These are phyloP conservation scores for Wickerhamomyces tratensis DNA, from an alignment of 805 yeast species.

Conservation along the genomic window DNA sequence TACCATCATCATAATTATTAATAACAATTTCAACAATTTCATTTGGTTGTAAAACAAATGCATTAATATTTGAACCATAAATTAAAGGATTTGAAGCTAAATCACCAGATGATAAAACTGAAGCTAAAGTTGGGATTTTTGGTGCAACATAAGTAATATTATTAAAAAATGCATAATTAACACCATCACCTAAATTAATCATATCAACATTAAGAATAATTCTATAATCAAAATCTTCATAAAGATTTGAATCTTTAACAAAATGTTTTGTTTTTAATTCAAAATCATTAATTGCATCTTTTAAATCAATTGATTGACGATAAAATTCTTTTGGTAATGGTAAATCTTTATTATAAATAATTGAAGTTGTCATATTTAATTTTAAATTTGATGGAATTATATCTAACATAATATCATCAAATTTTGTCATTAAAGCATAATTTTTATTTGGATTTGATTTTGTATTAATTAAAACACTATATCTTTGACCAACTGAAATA, in stretches of 20 bases:
- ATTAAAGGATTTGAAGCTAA: conserved; percentile 46
- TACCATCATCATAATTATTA: conserved; percentile 72
- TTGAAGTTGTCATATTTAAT: conserved; percentile 42
- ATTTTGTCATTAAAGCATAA: conserved; percentile 49
- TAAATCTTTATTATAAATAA: conserved; percentile 35
- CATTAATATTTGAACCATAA: conserved; percentile 64
- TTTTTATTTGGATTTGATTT: conserved; percentile 34
- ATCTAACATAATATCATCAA: conserved; percentile 66
- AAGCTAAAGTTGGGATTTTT: conserved; percentile 58
- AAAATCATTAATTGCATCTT: conserved; percentile 23
- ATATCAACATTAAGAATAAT: conserved; percentile 50
- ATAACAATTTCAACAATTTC: conserved; percentile 68
- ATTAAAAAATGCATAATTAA: conserved; percentile 71
- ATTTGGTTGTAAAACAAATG: conserved; percentile 48
- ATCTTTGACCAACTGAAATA: conserved; percentile 75
- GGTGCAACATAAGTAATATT: conserved; percentile 56
- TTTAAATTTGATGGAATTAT: conserved; percentile 48
- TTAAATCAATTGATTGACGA: conserved; percentile 4
- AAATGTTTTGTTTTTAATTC: conserved; percentile 26
- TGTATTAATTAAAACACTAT: conserved; percentile 57
- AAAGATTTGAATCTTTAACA: conserved; percentile 35
- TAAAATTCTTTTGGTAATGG: conserved; percentile 19
- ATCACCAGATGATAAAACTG: conserved; percentile 54
- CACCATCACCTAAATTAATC: conserved; percentile 66
- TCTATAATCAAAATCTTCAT: conserved; percentile 51